Base-by-base conservation (phyloP, 2,329 filamentous ascomycete species). In the Arthroderma sp. region DNA sequence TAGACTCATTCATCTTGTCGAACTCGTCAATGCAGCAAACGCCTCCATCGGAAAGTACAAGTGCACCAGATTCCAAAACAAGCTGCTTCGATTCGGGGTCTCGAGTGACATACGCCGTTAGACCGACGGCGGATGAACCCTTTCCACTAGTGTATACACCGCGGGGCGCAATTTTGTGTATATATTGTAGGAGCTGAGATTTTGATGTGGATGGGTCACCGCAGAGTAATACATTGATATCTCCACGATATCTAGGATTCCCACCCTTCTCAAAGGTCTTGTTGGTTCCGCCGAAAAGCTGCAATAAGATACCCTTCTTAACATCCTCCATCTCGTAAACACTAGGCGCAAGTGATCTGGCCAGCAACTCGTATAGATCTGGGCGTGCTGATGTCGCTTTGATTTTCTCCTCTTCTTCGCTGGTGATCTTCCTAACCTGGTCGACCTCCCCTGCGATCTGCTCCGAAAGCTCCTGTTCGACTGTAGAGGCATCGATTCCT, bases 241-340 rank as follows among this genome's bases (percentile, higher is more conserved):
- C 91, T 50, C 91, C 91, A 69, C 91, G 79, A 63, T 98, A 98
- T 56, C 83, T 88, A 5, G 91, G 91, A 58, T 85, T 94, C 47
- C 88, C 91, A 45, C 91, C 91, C 65, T 95, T 96, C 47, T 94
- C 78, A 63, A 98, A 98, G 1, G 85, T 85, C 68, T 98, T 98
- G 71, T 98, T 98, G 31, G 91, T 94, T 46, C 91, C 91, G 33
- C 91, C 89, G 60, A 98, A 98, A 36, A 98, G 77, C 59, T 98
- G 91, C 3, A 98, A 78, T 7, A 98, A 72, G 49, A 98, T 95
- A 7, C 91, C 91, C 67, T 98, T 98, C 73, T 98, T 98, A 40
- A 96, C 87, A 57, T 98, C 91, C 54, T 98, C 91, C 80, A 94
- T 84, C 65, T 98, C 91, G 67, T 93, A 95, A 57, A 98, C 83